These are phyloP conservation scores for Purpureocillium takamizusanense DNA, from an alignment of 2,329 filamentous ascomycete species.

Conservation along the genomic window DNA sequence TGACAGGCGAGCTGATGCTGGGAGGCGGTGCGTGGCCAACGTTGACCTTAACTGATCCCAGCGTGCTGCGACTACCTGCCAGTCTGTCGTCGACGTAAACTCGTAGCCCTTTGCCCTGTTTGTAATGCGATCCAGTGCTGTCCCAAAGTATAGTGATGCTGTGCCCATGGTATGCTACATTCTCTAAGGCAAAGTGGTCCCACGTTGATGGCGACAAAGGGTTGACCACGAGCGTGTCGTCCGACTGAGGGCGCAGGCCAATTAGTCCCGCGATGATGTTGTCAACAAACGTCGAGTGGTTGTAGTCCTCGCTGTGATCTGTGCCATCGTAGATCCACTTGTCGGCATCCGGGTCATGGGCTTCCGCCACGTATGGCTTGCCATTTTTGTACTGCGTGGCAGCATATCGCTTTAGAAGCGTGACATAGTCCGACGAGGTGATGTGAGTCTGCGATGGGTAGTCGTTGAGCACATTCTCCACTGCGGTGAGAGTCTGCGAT, in stretches of 20 bases:
- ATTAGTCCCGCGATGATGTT: conserved; percentile 33
- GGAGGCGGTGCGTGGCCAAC: conserved; percentile 14
- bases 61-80: conserved; percentile 7
- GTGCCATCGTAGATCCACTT: conserved; percentile 13
- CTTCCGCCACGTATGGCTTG: conserved; percentile 33
- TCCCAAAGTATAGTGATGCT: conserved; percentile 31
- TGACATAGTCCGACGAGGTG: conserved; percentile 26
- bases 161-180: conserved; percentile 31
- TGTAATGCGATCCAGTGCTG: conserved; percentile 25
- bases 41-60: conserved; percentile 7
- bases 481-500: conserved; percentile 27
- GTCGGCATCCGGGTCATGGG: conserved; percentile 26
- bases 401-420: conserved; percentile 27
- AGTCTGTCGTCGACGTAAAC: conserved; percentile 25
- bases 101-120: conserved; percentile 20
- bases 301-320: conserved; percentile 27
- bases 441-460: conserved; percentile 17
- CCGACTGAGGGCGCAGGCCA: conserved; percentile 27
- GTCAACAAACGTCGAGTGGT: conserved; percentile 34
- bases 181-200: conserved; percentile 32
- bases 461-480: conserved; percentile 23
- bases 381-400: conserved; percentile 25
- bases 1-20: too few species aligned
- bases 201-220: conserved; percentile 27
- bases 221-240: conserved; percentile 25